Evolutionary conservation across 495 filamentous ascomycete genomes (phyloP), one percentile per base, ranked within the genome.

Genomic region (Haplographium delicatum): DNA sequence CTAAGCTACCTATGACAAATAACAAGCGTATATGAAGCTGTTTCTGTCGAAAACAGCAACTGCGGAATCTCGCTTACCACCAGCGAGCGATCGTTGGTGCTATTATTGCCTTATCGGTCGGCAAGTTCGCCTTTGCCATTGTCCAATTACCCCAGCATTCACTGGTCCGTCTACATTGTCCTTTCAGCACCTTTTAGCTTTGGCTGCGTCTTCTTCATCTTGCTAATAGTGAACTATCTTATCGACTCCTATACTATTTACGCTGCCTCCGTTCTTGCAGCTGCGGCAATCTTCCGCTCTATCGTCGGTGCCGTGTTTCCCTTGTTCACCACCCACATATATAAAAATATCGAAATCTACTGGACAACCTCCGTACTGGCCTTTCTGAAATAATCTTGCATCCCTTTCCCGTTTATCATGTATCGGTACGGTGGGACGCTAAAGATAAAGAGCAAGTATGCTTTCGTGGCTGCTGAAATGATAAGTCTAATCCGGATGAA

Each of bases 361-460:
- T 91, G 87, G 88, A 88, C 86, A 3, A 83, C 78, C 15, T 79
- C 77, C 1, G 74, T 94, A 41, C 86, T 86, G 0, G 88, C 85
- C 1, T 91, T 91, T 68, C 68, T 93, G 5, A 80, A 85, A 2
- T 66, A 91, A 13, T 75, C 72, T 15, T 91, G 87, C 62, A 71
- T 89, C 37, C 88, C 88, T 0, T 87, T 89, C 64, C 88, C 87
- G 8, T 84, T 85, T 68, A 64, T 94, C 28, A 87, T 93, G 68
- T 88, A 85, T 67, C 80, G 78, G 56, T 93, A 89, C 63, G 88
- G 87, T 30, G 62, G 63, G 0, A 37, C 57, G 11, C 85, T 94
- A 51, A 76, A 87, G 5, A 67, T 64, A 43, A 72, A 72, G 47
- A 91, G 88, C 76, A 85, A 84, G 73, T 94, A 80, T 61, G 81